These are phyloP conservation scores for Colletotrichum lentis DNA, from an alignment of 2,329 filamentous ascomycete species.

Conservation along the genomic window DNA sequence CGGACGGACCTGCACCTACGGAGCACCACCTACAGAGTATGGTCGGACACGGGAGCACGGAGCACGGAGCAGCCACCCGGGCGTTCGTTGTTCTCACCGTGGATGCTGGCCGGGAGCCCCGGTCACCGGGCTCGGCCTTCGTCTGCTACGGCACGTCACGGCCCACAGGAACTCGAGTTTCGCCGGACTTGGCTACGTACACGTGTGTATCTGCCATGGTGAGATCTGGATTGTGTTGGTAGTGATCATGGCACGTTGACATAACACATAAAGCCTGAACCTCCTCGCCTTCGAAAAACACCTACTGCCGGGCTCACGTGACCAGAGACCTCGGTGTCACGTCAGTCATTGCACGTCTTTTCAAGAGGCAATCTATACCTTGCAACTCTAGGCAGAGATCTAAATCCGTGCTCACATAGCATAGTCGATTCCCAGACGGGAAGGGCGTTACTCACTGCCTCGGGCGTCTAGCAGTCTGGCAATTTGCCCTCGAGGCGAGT, in stretches of 20 bases:
- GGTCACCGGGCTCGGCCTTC: background rate
- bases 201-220: too few relatives aligned
- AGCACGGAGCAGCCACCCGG: background rate
- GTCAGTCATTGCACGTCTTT: too few relatives aligned
- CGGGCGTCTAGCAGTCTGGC: background rate
- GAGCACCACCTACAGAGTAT: background rate
- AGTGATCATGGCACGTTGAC: too few relatives aligned
- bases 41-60: background rate
- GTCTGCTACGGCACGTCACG: background rate
- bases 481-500: background rate
- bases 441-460: background rate
- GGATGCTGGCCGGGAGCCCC: background rate
- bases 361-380: too few relatives aligned
- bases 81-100: constrained; percentile 2
- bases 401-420: background rate
- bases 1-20: background rate
- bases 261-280: background rate
- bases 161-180: background rate
- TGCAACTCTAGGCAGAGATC: too few relatives aligned
- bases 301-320: too few relatives aligned
- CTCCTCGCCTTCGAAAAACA: too few relatives aligned
- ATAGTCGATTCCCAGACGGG: background rate
- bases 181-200: background rate
- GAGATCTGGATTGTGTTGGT: too few relatives aligned
- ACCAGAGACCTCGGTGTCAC: too few relatives aligned